These are phyloP conservation scores for Daldinia vernicosa DNA, from an alignment of 495 filamentous ascomycete species.

Conservation along the genomic window DNA sequence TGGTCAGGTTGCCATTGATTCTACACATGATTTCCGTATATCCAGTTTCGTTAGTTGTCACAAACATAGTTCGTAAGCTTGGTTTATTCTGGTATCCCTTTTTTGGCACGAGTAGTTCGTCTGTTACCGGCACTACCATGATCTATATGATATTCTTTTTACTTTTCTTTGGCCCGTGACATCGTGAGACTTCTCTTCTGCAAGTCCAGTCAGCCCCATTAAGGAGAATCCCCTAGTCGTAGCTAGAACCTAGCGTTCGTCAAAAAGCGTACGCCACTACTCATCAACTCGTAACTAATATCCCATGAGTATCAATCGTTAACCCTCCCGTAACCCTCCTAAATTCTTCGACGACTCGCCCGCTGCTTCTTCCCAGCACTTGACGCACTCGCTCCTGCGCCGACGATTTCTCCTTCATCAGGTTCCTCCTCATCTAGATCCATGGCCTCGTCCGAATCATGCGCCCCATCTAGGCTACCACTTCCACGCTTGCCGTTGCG, in stretches of 20 bases:
- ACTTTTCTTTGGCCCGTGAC: neutral
- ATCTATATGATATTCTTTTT: neutral
- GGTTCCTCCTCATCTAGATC: slow-evolving; percentile 64
- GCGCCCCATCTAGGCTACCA: slow-evolving; percentile 57
- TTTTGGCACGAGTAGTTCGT: neutral
- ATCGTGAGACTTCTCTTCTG: neutral
- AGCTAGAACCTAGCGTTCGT: neutral
- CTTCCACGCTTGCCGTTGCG: slow-evolving; percentile 53
- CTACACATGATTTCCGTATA: slow-evolving; percentile 2
- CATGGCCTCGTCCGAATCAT: slow-evolving; percentile 65
- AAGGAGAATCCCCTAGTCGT: neutral
- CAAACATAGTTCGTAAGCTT: neutral
- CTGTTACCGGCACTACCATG: neutral
- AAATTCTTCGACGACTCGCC: slow-evolving; percentile 51
- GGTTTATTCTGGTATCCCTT: slow-evolving; percentile 5
- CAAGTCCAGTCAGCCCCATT: neutral
- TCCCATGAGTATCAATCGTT: too few species aligned
- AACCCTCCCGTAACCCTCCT: neutral
- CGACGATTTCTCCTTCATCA: slow-evolving; percentile 43
- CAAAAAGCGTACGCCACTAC: neutral
- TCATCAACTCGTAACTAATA: neutral
- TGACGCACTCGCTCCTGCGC: neutral
- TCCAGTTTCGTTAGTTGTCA: neutral
- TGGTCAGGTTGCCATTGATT: slow-evolving; percentile 7
- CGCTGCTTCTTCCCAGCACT: slow-evolving; percentile 48